phyloP scores from a whole-genome alignment of 805 yeast genomes.

The Candida jianshihensis region DNA sequence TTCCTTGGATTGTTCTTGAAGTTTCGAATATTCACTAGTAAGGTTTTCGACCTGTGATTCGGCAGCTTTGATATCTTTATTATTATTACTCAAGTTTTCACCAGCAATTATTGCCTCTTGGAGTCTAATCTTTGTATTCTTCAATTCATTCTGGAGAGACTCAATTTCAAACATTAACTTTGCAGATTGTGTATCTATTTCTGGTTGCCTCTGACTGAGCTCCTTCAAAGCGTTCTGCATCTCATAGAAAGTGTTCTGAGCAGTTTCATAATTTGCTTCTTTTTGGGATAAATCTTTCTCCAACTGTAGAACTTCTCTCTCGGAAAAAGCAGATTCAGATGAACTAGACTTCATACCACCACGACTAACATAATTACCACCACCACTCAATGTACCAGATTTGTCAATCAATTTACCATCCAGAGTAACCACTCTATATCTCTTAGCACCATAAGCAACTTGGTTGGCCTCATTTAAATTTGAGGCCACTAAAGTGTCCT shows the following conservation, averaged over 20 bases:
- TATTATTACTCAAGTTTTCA: slow-evolving; percentile 15
- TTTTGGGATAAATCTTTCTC: slow-evolving; percentile 42
- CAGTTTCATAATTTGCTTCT: slow-evolving; percentile 47
- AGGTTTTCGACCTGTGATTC: slow-evolving; percentile 26
- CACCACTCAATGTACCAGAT: slow-evolving; percentile 96
- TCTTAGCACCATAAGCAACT: slow-evolving; percentile 76
- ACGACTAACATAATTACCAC: slow-evolving; percentile 63
- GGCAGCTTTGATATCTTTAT: slow-evolving; percentile 32
- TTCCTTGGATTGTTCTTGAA: slow-evolving; percentile 49
- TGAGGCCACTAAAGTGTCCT: slow-evolving; percentile 81
- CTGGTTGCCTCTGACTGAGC: slow-evolving; percentile 62
- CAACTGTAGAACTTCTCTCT: slow-evolving; percentile 49
- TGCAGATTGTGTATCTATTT: slow-evolving; percentile 53
- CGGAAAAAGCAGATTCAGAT: slow-evolving; percentile 39
- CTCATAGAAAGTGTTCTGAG: slow-evolving; percentile 43
- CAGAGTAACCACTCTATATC: slow-evolving; percentile 86
- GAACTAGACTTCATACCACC: slow-evolving; percentile 65
- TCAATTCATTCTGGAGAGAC: slow-evolving; percentile 46
- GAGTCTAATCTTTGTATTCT: slow-evolving; percentile 37
- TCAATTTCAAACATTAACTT: slow-evolving; percentile 58
- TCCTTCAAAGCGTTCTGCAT: slow-evolving; percentile 55
- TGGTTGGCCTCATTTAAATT: slow-evolving; percentile 73
- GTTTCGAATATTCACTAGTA: slow-evolving; percentile 32
- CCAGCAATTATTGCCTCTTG: slow-evolving; percentile 27
- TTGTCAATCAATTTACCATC: slow-evolving; percentile 90